phyloP scores from a whole-genome alignment of 768 basidiomycete genomes.

The Thelephora aurantiotincta region DNA sequence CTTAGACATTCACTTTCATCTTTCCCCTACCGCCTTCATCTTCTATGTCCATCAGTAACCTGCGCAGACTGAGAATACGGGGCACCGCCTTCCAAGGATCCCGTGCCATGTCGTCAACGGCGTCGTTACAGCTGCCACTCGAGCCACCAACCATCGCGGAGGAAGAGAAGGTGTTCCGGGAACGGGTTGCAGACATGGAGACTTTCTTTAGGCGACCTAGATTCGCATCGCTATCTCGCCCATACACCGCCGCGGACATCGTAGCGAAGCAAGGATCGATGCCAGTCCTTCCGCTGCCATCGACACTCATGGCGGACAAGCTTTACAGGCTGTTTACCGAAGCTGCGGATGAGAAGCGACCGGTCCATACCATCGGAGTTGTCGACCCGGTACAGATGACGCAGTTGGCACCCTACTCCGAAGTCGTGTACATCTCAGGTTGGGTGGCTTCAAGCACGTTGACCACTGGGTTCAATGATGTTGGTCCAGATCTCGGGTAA shows the following conservation, averaged over 20 bases:
- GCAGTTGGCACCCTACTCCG: slow-evolving; percentile 79
- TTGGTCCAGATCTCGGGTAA: slow-evolving; percentile 82
- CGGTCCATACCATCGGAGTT: slow-evolving; percentile 85
- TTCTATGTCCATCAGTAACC: too few relatives aligned
- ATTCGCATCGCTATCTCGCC: slow-evolving; percentile 57
- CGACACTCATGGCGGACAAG: slow-evolving; percentile 74
- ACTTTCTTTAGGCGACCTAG: slow-evolving; percentile 67
- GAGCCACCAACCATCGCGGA: slow-evolving; percentile 41
- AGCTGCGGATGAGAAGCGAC: slow-evolving; percentile 46
- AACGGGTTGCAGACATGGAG: slow-evolving; percentile 47
- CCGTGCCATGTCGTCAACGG: too few relatives aligned
- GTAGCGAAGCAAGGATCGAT: slow-evolving; percentile 84
- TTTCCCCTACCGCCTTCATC: too few relatives aligned
- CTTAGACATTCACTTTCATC: too few relatives aligned
- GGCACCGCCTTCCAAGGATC: too few relatives aligned
- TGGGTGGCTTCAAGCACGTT: slow-evolving; percentile 82
- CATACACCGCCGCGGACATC: slow-evolving; percentile 69
- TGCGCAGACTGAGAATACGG: too few relatives aligned
- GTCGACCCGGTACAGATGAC: slow-evolving; percentile 93
- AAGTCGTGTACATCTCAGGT: slow-evolving; percentile 85
- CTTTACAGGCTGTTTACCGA: slow-evolving; percentile 55
- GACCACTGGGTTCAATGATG: slow-evolving; percentile 84
- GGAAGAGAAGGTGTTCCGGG: slow-evolving; percentile 44
- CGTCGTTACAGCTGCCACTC: slow-evolving; percentile 27
- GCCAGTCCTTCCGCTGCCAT: slow-evolving; percentile 62